A percentile compares a stretch with the other conserved stretches of the same genome.
phyloP scores from a whole-genome alignment of 768 basidiomycete genomes.

The Tulasnella sp. region DNA sequence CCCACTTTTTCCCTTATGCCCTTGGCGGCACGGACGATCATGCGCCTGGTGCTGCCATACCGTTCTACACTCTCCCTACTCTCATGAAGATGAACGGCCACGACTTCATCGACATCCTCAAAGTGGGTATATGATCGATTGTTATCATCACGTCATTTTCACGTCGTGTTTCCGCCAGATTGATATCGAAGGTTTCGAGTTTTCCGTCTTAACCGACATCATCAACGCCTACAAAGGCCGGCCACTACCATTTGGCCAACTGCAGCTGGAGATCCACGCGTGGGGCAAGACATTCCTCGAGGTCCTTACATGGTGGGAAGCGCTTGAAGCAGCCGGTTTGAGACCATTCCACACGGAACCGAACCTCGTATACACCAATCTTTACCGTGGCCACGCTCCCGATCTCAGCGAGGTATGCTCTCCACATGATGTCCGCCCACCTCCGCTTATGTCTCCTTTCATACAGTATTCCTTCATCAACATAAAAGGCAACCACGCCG shows the following conservation, averaged over 20 bases:
- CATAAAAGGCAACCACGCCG: constrained; percentile 14
- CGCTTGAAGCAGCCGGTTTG: constrained; percentile 15
- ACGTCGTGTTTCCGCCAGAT: background rate
- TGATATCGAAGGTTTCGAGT: constrained; percentile 19
- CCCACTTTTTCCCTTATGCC: constrained; percentile 18
- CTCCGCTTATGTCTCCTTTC: background rate
- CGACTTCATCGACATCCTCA: constrained; percentile 18
- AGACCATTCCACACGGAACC: constrained; percentile 15
- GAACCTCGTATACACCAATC: constrained; percentile 16
- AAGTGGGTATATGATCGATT: background rate
- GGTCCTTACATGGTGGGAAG: constrained; percentile 8
- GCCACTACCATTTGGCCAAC: constrained; percentile 18
- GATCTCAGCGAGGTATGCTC: constrained; percentile 15
- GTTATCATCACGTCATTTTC: background rate
- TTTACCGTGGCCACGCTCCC: constrained; percentile 5
- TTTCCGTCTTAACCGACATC: constrained; percentile 13
- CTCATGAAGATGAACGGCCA: constrained; percentile 19
- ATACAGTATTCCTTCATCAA: constrained; percentile 17
- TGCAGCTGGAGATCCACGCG: constrained; percentile 18
- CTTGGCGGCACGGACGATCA: constrained; percentile 17
- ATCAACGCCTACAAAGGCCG: constrained; percentile 4
- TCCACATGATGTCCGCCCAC: background rate
- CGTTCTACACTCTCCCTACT: constrained; percentile 15
- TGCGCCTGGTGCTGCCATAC: constrained; percentile 7
- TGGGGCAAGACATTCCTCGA: constrained; percentile 9